Percentiles rank a stretch among this genome's conserved stretches.
These are phyloP conservation scores for Gomphus bonarii DNA, from an alignment of 1,284 basidiomycete genomes.

Conservation along the genomic window DNA sequence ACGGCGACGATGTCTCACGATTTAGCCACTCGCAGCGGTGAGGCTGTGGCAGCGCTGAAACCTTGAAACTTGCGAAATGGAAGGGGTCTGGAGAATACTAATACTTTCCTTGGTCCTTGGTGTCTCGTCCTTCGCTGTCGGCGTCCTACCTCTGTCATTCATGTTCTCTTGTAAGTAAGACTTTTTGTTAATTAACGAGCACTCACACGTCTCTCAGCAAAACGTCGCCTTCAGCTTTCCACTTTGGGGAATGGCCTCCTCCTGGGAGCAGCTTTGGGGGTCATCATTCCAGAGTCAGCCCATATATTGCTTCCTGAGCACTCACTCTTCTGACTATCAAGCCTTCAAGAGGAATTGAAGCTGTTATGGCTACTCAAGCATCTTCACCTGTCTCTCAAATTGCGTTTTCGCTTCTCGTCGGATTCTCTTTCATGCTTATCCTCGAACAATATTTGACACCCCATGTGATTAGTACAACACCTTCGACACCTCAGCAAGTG, in stretches of 20 bases:
- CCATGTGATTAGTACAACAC: constrained; percentile 26
- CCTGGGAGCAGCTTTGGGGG: constrained; percentile 79
- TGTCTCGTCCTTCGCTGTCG: constrained; percentile 59
- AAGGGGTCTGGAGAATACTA: constrained; percentile 25
- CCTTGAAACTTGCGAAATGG: not conserved
- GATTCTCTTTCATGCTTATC: constrained; percentile 80
- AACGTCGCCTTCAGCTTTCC: constrained; percentile 48
- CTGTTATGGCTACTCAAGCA: constrained; percentile 19
- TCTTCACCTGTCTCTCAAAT: constrained; percentile 42
- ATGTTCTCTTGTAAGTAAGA: constrained; percentile 59
- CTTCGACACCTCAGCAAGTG: not conserved
- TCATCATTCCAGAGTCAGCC: constrained; percentile 86
- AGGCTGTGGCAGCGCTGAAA: not conserved
- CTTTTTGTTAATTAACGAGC: constrained; percentile 2
- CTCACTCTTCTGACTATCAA: not conserved
- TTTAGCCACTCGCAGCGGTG: not conserved
- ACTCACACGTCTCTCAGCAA: constrained; percentile 29
- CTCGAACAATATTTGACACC: constrained; percentile 53
- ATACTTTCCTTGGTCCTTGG: constrained; percentile 63
- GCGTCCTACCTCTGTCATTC: constrained; percentile 67
- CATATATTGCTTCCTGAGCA: not conserved
- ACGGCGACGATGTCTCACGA: not conserved
- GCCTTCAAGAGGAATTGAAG: constrained; percentile 25
- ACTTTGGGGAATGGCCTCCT: constrained; percentile 76
- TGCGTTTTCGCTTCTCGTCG: constrained; percentile 63